phyloP scores from a whole-genome alignment of 2,329 filamentous ascomycete genomes.

The Allantophomopsis cytisporea region DNA sequence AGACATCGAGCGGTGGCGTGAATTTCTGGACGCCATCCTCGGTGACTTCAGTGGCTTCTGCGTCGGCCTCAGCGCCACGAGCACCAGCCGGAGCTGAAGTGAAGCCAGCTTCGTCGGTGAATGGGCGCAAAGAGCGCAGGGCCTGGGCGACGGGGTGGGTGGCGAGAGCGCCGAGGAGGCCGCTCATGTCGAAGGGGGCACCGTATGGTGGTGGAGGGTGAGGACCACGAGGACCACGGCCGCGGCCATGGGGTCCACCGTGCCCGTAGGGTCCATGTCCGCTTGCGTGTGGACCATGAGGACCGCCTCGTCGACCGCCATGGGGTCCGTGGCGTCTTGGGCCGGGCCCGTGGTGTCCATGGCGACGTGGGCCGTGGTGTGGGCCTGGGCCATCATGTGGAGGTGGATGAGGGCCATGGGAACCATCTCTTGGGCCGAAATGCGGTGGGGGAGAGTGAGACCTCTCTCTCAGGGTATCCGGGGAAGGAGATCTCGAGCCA shows the following conservation, averaged over 20 bases:
- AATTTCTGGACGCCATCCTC: constrained; percentile 28
- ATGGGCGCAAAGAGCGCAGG: constrained; percentile 12
- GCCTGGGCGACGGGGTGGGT: constrained; percentile 15
- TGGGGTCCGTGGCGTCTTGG: constrained; percentile 1
- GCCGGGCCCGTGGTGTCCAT: constrained; percentile 3
- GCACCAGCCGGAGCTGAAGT: constrained; percentile 10
- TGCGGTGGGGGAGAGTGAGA: constrained; percentile 19
- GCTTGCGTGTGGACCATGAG: background rate
- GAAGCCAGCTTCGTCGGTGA: constrained; percentile 10
- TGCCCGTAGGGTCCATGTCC: background rate
- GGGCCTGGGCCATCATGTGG: constrained; percentile 3
- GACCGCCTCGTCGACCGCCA: background rate
- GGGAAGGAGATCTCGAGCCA: constrained; percentile 8
- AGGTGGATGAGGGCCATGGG: constrained; percentile 3
- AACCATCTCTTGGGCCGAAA: constrained; percentile 1
- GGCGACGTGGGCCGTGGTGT: constrained; percentile 5
- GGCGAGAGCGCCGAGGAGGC: constrained; percentile 11
- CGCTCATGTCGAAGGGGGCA: constrained; percentile 15
- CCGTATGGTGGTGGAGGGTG: constrained; percentile 9
- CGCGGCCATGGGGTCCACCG: background rate
- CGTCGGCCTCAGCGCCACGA: constrained; percentile 5
- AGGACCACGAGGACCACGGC: constrained; percentile 4
- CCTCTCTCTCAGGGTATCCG: constrained; percentile 16
- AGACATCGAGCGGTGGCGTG: constrained; percentile 59
- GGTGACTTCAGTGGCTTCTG: constrained; percentile 12